Evolutionary conservation across 2,329 filamentous ascomycete genomes (phyloP), one percentile per base, ranked within the genome.

Genomic region (Dactylellina parvicollis): DNA sequence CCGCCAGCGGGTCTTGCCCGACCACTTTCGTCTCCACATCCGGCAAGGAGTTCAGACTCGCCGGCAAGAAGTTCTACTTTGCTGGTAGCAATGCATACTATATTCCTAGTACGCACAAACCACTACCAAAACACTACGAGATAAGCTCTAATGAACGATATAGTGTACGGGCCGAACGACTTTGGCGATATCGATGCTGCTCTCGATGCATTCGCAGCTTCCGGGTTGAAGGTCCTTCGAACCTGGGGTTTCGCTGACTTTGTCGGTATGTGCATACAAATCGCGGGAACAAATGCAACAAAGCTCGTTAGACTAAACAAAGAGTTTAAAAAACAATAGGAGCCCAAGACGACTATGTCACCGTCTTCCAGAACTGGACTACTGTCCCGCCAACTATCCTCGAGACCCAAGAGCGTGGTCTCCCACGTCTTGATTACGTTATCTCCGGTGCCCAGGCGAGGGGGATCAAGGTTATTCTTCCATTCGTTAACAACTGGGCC

Each of bases 401-500:
- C 7, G 47, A 55, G 22, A 73, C 60, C 12, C 46, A 73, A 20
- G 69, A 73, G 36, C 54, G 60, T 20, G 69, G 88, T 14, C 84
- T 90, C 7, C 83, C 88, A 78, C 84, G 87, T 12, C 84, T 90
- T 1, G 88, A 90, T 77, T 86, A 86, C 59, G 87, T 90, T 0
- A 87, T 90, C 59, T 78, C 83, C 38, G 82, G 85, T 0, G 88
- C 88, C 3, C 87, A 88, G 79, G 81, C 82, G 61, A 82, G 85
- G 60, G 85, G 85, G 2, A 82, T 90, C 76, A 88, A 88, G 79
- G 81, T 90, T 3, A 88, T 90, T 73, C 85, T 88, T 77, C 85
- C 86, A 76, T 86, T 89, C 44, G 86, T 90, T 62, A 90, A 90
- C 80, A 87, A 90, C 80, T 91, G 88, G 88, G 82, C 82, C 47